Evolutionary conservation across 768 basidiomycete genomes (phyloP).

Genomic region (Suillus weaverae): DNA sequence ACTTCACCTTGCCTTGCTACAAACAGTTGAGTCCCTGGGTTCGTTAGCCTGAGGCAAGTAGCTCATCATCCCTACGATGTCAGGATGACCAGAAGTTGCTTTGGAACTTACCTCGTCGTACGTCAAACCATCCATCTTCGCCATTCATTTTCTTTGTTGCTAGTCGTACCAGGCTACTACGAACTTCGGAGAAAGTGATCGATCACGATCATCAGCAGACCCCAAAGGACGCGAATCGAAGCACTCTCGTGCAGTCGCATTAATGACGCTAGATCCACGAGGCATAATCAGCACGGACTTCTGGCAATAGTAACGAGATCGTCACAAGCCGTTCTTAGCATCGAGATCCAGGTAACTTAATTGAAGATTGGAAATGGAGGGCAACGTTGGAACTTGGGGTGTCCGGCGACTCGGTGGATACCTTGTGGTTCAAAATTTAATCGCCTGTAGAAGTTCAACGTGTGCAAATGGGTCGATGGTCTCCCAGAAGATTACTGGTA

Average conservation of each 20-base stretch:
- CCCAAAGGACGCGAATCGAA: background rate
- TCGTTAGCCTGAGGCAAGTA: background rate
- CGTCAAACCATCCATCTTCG: background rate
- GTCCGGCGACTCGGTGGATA: background rate
- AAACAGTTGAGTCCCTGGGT: background rate
- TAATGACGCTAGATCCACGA: background rate
- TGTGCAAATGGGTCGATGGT: background rate
- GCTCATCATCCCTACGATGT: background rate
- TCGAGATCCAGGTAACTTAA: background rate
- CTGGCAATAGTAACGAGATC: background rate
- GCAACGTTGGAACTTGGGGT: background rate
- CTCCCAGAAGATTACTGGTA: background rate
- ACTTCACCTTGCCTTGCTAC: background rate
- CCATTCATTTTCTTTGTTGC: background rate
- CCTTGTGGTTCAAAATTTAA: background rate
- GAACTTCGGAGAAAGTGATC: background rate
- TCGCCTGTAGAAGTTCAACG: background rate
- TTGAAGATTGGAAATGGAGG: background rate
- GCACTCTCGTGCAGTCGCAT: background rate
- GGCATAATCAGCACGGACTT: background rate
- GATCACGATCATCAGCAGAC: background rate
- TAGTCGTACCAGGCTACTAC: background rate
- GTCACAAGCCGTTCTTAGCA: background rate
- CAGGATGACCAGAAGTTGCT: background rate
- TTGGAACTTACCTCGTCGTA: background rate